Evolutionary conservation across 495 filamentous ascomycete genomes (phyloP), one percentile per base, ranked within the genome.

Genomic region (Xylaria grammica): DNA sequence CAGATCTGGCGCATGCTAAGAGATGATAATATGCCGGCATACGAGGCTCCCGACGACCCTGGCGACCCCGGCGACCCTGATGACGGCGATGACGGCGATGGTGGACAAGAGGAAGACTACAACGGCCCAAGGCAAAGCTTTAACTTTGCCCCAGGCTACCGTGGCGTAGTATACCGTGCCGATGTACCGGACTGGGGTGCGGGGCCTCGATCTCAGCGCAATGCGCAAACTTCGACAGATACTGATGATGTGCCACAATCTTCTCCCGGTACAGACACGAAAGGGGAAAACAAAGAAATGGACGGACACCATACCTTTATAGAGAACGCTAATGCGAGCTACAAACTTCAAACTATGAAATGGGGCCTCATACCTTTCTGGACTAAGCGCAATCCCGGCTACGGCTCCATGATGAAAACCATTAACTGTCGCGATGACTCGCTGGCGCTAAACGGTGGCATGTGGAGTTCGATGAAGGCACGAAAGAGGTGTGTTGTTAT

Each of bases 371-470:
- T 97, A 20, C 94, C 94, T 0, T 97, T 91, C 79, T 97, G 94
- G 94, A 93, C 92, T 10, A 91, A 95, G 72, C 87, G 90, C 24
- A 85, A 89, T 56, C 87, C 91, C 0, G 86, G 91, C 74, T 96
- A 94, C 66, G 81, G 84, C 24, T 86, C 90, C 2, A 78, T 90
- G 72, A 81, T 94, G 82, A 91, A 89, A 69, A 96, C 92, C 0
- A 99, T 98, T 73, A 99, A 99, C 74, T 97, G 93, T 74, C 89
- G 95, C 24, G 93, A 94, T 71, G 95, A 97, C 75, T 95, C 92
- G 3, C 78, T 99, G 5, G 78, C 84, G 1, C 84, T 89, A 8
- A 84, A 89, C 24, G 83, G 86, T 2, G 93, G 93, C 13, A 92
- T 97, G 88, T 99, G 95, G 95, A 89, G 84, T 27, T 85, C 82